Evolutionary conservation across 2,329 filamentous ascomycete genomes (phyloP), one percentile per base, ranked within the genome.

Genomic region (Ceratocystis harringtonii): DNA sequence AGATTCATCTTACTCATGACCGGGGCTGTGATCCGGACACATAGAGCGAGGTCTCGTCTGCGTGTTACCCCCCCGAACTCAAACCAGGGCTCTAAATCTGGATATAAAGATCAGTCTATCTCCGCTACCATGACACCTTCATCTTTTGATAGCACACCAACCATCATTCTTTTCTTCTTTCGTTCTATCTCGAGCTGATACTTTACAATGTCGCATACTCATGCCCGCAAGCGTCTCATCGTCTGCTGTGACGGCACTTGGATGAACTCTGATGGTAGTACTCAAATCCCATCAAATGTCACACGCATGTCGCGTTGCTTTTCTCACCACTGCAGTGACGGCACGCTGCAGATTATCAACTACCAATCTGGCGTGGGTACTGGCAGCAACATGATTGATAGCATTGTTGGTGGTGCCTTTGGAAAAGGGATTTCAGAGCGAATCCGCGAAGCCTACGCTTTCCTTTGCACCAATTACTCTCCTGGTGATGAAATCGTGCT

Each of bases 341-440:
- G 79, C 41, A 78, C 74, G 19, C 75, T 81, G 52, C 83, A 85
- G 71, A 78, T 85, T 68, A 79, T 85, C 66, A 81, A 79, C 69
- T 86, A 86, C 70, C 81, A 84, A 70, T 80, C 81, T 7, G 83
- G 83, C 22, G 81, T 85, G 32, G 83, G 83, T 17, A 82, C 81
- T 2, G 78, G 78, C 1, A 77, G 77, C 68, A 78, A 77, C 57
- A 68, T 76, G 36, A 65, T 82, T n/a, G 80, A 82, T 66, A 75
- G 75, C 57, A 68, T 84, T 17, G 77, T 78, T 0, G 81, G 81
- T 5, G 82, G 82, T 55, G 78, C 80, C 1, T 82, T 84, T 69
- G 81, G 82, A 1, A 72, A 76, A 17, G 81, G 82, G 1, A 78
- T 84, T 52, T 75, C 78, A 30, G 80, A 86, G 75, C 72, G 76